Evolutionary conservation across 441 rosid genomes (phyloP).

Genomic region (Dalechampia spathulata): DNA sequence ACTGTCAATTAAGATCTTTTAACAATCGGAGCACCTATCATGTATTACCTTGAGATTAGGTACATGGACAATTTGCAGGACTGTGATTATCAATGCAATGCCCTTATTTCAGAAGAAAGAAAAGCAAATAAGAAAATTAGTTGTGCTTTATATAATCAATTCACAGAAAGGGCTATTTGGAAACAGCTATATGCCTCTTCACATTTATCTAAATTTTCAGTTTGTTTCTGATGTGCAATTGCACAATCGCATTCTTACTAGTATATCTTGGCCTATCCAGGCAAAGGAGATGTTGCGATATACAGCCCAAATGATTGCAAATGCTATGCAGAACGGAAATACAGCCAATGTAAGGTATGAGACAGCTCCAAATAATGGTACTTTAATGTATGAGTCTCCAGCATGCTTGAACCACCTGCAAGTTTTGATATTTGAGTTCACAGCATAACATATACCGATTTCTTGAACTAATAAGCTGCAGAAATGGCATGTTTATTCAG

Average conservation of each 20-base stretch:
- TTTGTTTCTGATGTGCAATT: neutral
- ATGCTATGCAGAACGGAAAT: conserved; percentile 88
- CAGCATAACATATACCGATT: neutral
- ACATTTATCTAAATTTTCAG: neutral
- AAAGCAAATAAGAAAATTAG: conserved; percentile 10
- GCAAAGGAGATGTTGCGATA: conserved; percentile 51
- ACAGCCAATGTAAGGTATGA: conserved; percentile 85
- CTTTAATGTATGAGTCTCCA: conserved; percentile 65
- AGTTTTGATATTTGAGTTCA: conserved; percentile 6
- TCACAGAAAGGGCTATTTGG: neutral
- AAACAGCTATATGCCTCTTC: neutral
- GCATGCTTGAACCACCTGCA: conserved; percentile 75
- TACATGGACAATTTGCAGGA: conserved; percentile 85
- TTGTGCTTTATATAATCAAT: conserved; percentile 4
- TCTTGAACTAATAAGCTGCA: neutral
- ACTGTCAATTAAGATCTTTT: neutral
- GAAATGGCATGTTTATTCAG: neutral
- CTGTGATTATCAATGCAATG: conserved; percentile 86
- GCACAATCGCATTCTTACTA: conserved; percentile 43
- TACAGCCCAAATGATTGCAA: conserved; percentile 88
- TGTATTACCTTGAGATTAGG: conserved; percentile 90
- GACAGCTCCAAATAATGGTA: conserved; percentile 81
- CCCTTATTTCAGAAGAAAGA: conserved; percentile 47
- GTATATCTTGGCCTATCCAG: conserved; percentile 98
- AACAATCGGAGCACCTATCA: too few relatives aligned